Evolutionary conservation across 169 alveolate genomes (phyloP).

Genomic region (Besnoitia besnoiti): DNA sequence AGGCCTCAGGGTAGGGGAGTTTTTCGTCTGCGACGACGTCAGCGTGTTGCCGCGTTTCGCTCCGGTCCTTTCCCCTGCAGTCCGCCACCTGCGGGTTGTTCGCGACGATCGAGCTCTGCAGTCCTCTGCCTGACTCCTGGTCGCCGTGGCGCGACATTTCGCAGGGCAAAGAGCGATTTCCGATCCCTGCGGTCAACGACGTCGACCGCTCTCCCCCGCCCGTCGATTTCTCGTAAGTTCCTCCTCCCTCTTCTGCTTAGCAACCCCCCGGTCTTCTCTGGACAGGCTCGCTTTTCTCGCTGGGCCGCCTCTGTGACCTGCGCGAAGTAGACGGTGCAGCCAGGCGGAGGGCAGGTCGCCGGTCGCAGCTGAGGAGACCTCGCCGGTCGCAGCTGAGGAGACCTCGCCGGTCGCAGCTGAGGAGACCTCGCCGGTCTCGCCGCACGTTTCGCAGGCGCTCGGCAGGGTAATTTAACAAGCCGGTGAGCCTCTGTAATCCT

Average conservation of each 20-base stretch:
- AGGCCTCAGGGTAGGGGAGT: too few species aligned
- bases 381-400: too few species aligned
- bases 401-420: too few species aligned
- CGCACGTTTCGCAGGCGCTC: too few species aligned
- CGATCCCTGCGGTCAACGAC: conserved; percentile 79
- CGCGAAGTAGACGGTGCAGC: too few species aligned
- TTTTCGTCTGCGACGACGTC: too few species aligned
- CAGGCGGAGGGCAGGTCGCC: too few species aligned
- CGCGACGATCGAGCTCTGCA: conserved; percentile 76
- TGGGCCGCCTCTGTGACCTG: not conserved
- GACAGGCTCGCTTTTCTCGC: not conserved
- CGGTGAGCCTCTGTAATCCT: too few species aligned
- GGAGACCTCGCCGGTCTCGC: too few species aligned
- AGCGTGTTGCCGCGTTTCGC: not conserved
- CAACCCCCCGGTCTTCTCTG: too few species aligned
- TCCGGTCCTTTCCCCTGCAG: conserved; percentile 14
- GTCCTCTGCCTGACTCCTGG: conserved; percentile 78
- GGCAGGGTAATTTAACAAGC: too few species aligned
- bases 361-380: too few species aligned
- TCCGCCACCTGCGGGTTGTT: conserved; percentile 76
- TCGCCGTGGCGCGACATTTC: conserved; percentile 81
- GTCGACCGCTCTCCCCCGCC: conserved; percentile 81
- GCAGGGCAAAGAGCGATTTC: conserved; percentile 79
- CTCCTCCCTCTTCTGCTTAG: not conserved
- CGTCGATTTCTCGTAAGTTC: conserved; percentile 78